A percentile compares a stretch with the other conserved stretches of the same genome.
Conservation (phyloP, 176 grass and related monocot species). For the Oryza nivara region DNA sequence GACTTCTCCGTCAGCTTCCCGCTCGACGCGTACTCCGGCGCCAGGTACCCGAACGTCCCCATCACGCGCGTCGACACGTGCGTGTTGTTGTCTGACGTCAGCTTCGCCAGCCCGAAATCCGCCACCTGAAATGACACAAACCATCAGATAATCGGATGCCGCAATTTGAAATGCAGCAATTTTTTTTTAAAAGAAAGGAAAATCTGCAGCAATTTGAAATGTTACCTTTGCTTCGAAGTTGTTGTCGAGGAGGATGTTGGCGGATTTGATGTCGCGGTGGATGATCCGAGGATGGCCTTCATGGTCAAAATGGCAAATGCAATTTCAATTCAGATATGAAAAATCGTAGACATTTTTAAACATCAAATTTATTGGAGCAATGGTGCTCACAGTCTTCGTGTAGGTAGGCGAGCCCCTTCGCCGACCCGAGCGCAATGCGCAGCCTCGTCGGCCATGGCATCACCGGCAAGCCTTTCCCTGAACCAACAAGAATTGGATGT, state of each 20-base stretch:
- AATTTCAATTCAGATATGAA: background rate
- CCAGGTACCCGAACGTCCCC: constrained; percentile 85
- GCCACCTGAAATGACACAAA: constrained; percentile 49
- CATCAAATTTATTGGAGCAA: background rate
- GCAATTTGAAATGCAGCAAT: background rate
- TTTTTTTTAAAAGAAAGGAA: background rate
- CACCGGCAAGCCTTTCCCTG: constrained; percentile 50
- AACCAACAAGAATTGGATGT: background rate
- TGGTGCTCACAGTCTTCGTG: constrained; percentile 89
- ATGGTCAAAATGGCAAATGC: background rate
- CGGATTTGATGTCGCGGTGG: constrained; percentile 74
- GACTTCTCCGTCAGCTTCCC: constrained; percentile 83
- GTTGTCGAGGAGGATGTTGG: constrained; percentile 74
- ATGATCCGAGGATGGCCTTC: constrained; percentile 78
- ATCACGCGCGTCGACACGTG: constrained; percentile 79
- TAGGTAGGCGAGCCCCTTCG: constrained; percentile 83
- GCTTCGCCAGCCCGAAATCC: constrained; percentile 78
- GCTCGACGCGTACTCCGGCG: constrained; percentile 76
- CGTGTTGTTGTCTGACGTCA: constrained; percentile 56
- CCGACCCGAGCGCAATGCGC: constrained; percentile 76
- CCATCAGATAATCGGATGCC: background rate
- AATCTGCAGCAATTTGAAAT: background rate
- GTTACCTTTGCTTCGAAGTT: constrained; percentile 77
- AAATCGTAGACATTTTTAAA: background rate
- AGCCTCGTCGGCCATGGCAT: constrained; percentile 78